These are phyloP conservation scores for Rhodomyrtus psidioides DNA, from an alignment of 441 rosid genomes.

Conservation along the genomic window DNA sequence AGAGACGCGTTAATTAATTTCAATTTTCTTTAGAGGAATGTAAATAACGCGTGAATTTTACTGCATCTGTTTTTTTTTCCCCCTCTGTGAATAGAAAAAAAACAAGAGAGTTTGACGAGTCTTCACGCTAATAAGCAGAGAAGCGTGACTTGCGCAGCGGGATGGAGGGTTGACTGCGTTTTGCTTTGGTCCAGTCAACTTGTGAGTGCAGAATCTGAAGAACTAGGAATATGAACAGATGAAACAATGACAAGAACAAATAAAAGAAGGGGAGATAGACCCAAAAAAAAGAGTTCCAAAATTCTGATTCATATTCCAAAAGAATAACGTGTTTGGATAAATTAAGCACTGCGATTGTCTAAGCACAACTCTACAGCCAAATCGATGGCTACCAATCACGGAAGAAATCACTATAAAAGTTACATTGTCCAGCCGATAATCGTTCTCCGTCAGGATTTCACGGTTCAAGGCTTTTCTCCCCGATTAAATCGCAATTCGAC, in stretches of 20 bases:
- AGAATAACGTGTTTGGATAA: neutral
- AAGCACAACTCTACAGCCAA: neutral
- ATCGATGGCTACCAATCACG: neutral
- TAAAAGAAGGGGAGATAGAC: neutral
- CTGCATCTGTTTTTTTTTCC: too few relatives aligned
- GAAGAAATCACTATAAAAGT: neutral
- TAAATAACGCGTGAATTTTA: neutral
- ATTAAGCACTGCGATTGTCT: neutral
- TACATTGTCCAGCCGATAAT: neutral
- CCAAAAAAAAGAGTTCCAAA: neutral
- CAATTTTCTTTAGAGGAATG: neutral
- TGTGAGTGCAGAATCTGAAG: neutral
- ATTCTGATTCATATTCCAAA: neutral
- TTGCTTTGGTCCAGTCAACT: neutral
- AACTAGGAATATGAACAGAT: neutral
- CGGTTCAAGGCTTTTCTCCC: neutral
- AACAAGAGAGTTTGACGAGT: neutral
- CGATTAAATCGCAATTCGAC: neutral
- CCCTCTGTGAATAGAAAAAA: too few relatives aligned
- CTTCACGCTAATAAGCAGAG: neutral
- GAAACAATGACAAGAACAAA: neutral
- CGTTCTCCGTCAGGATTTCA: neutral
- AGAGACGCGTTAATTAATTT: neutral
- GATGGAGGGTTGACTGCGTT: neutral
- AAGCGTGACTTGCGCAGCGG: neutral